Conservation (phyloP, 139 green algal species). For the Tetradesmus lagerheimii region DNA sequence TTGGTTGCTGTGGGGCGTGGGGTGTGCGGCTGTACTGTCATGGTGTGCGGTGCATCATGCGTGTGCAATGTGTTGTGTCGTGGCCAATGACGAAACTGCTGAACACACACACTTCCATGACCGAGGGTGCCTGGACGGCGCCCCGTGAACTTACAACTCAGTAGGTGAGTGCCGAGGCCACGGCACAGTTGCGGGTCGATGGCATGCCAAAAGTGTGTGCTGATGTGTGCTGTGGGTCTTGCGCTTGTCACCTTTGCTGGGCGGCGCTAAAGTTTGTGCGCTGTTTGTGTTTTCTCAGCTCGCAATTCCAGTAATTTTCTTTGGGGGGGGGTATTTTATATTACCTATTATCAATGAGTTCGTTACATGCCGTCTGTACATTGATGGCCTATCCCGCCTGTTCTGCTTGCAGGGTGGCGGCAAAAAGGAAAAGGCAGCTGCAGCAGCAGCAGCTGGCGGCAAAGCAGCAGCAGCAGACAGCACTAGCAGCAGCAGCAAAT, state of each 20-base stretch:
- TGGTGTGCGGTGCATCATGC: too few species aligned
- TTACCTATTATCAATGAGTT: neutral
- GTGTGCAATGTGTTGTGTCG: neutral
- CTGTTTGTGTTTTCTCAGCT: too few species aligned
- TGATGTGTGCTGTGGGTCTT: neutral
- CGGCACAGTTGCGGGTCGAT: neutral
- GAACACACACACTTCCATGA: constrained; percentile 47
- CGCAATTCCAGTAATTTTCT: too few species aligned
- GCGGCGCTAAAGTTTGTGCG: too few species aligned
- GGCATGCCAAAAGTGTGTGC: neutral
- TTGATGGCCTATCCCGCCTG: neutral
- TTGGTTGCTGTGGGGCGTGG: neutral
- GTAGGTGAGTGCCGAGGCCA: constrained; percentile 46
- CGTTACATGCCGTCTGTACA: too few species aligned
- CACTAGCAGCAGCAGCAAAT: neutral
- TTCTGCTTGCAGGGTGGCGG: constrained; percentile 16
- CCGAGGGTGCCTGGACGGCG: neutral
- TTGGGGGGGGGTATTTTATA: neutral
- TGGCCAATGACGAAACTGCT: constrained; percentile 10
- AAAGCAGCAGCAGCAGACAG: neutral
- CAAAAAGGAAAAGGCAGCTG: neutral
- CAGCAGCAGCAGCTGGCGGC: neutral
- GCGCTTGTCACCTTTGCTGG: too few species aligned
- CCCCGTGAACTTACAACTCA: constrained; percentile 11
- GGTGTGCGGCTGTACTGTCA: neutral